Base-by-base conservation (phyloP, 169 alveolate genomes). In the Perkinsus marinus region DNA sequence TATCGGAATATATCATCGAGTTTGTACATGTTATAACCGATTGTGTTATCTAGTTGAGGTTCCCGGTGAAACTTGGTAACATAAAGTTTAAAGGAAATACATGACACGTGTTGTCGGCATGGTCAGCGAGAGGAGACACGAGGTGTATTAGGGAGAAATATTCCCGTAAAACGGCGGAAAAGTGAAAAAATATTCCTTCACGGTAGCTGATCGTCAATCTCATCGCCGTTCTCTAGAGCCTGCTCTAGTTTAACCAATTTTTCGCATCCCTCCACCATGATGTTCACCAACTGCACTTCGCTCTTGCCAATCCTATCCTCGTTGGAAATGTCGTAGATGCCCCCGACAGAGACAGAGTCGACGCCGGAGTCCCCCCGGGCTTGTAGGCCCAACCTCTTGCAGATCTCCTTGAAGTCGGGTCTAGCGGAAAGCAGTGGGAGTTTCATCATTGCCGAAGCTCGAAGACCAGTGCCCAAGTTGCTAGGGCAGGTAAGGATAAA, bases 401-500 rank as follows among this genome's bases (percentile, higher is more conserved):
- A 91, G 41, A 39, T 6, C 22, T 16, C 69, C 39, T 34, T 39
- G 90, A 91, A 91, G 39, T 69, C 90, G 34, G 68, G 90, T 36
- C 92, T 43, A 13, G 91, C 91, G n/a, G 91, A 68, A 22, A 92
- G 41, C 39, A 89, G 92, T 26, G 89, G 95, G 38, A 90, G 90
- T 39, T 91, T 91, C 39, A 94, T 92, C 89, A 93, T 93, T 13
- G 93, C 94, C 39, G 94, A 90, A 5, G 95, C 95, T 68, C 96
- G 93, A 22, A 95, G 79, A 0, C 94, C 96, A 19, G 96, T 94
- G 22, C 96, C 96, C 39, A 95, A 68, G 90, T 95, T 95, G 39
- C 95, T 92, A 16, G 96, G 96, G 92, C 96, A 95, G 22, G 94
- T 89, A 47, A 93, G 92, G 9, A 95, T 43, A 38, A 57, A 94